Conservation (phyloP, 2,329 filamentous ascomycete species). For the Aspergillus felis region DNA sequence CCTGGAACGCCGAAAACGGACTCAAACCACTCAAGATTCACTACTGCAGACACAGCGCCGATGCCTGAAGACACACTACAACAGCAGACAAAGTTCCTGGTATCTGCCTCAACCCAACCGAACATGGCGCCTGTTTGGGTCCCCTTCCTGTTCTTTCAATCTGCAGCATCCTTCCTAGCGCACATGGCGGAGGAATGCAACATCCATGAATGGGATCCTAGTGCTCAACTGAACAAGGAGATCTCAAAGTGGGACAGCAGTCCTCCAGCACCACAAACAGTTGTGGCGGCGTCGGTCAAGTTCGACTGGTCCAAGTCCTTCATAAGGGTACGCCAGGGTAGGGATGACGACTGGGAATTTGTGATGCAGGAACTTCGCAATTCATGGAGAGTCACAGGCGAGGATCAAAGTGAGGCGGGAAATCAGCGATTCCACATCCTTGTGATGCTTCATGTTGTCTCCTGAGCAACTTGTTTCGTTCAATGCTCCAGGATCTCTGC, state of each 20-base stretch:
- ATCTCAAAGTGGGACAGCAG: background rate
- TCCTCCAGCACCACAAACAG: background rate
- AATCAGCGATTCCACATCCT: conserved; percentile 9
- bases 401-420: background rate
- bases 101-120: conserved; percentile 8
- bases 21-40: background rate
- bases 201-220: conserved; percentile 6
- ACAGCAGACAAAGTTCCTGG: conserved; percentile 14
- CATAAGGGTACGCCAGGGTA: conserved; percentile 16
- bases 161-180: conserved; percentile 12
- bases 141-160: conserved; percentile 10
- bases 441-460: conserved; percentile 15
- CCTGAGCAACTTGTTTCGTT: background rate
- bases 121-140: conserved; percentile 16
- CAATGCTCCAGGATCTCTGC: background rate
- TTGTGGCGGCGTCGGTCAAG: conserved; percentile 17
- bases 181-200: conserved; percentile 13
- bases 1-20: background rate
- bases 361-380: conserved; percentile 12
- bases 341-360: conserved; percentile 13
- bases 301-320: conserved; percentile 18
- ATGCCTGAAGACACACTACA: background rate
- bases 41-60: background rate
- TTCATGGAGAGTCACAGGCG: conserved; percentile 9
- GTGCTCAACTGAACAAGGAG: conserved; percentile 9